Evolutionary conservation across 163 green algal species (phyloP).

Genomic region (Chlorella variabilis): DNA sequence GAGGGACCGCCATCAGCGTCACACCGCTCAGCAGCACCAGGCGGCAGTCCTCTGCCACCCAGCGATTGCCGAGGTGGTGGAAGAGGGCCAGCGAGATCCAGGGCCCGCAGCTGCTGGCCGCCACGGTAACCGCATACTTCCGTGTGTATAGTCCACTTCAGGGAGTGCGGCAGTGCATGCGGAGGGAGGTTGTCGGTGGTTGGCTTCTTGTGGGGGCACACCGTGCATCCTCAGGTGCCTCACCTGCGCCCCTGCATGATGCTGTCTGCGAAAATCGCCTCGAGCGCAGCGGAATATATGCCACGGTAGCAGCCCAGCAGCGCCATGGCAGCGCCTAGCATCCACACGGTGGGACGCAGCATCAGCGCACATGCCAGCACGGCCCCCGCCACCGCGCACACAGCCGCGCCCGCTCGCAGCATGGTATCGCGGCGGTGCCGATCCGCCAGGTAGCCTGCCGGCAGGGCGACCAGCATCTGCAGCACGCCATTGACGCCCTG

Average conservation of each 20-base stretch:
- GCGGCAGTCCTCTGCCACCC: constrained; percentile 49
- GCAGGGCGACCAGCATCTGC: constrained; percentile 52
- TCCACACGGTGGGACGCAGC: constrained; percentile 8
- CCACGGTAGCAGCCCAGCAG: constrained; percentile 56
- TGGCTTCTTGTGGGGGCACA: no score
- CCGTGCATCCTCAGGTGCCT: background rate
- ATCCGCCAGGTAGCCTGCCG: constrained; percentile 52
- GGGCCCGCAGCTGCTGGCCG: constrained; percentile 46
- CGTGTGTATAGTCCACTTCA: constrained; percentile 55
- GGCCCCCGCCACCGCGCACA: constrained; percentile 41
- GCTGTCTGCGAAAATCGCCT: constrained; percentile 60
- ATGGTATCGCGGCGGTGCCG: constrained; percentile 44
- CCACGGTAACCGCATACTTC: constrained; percentile 42
- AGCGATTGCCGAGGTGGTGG: constrained; percentile 52
- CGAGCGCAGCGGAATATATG: constrained; percentile 47
- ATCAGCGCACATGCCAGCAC: constrained; percentile 38
- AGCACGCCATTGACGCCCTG: constrained; percentile 53
- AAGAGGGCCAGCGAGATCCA: constrained; percentile 53
- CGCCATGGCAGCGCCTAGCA: constrained; percentile 40
- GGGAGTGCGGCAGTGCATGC: background rate
- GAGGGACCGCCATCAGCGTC: constrained; percentile 45
- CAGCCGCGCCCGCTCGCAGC: constrained; percentile 33
- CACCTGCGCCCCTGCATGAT: constrained; percentile 3
- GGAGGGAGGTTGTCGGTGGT: no score
- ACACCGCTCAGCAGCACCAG: constrained; percentile 55